These are phyloP conservation scores for Metrosideros polymorpha DNA, from an alignment of 441 rosid genomes.

Conservation along the genomic window DNA sequence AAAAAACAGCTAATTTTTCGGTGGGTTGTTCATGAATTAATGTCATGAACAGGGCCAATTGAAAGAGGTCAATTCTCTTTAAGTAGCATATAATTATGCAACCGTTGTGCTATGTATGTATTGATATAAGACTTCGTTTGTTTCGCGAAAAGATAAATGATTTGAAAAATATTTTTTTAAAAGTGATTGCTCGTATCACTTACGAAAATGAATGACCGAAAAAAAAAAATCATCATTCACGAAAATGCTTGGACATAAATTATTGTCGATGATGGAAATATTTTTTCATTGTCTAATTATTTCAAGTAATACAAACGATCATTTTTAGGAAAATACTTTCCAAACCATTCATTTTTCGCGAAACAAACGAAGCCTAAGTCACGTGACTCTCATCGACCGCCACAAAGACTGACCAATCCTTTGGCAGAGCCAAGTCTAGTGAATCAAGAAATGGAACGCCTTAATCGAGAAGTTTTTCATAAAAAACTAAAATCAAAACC, in stretches of 20 bases:
- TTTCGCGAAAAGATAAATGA: background rate
- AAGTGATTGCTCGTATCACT: rapidly evolving
- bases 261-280: background rate
- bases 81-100: background rate
- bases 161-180: background rate
- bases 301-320: background rate
- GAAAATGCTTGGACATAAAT: background rate
- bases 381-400: background rate
- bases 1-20: background rate
- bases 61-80: background rate
- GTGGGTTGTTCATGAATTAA: background rate
- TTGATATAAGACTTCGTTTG: background rate
- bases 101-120: background rate
- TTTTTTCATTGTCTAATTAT: background rate
- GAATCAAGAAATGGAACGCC: too few species aligned
- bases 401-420: background rate
- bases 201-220: background rate
- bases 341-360: background rate
- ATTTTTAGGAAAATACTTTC: background rate
- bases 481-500: background rate
- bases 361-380: background rate
- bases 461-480: too few species aligned
- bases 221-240: rapidly evolving
- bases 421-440: background rate
- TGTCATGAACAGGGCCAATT: background rate